Evolutionary conservation across 768 basidiomycete genomes (phyloP), one percentile per base, ranked within the genome.

Genomic region (Pisolithus tinctorius): DNA sequence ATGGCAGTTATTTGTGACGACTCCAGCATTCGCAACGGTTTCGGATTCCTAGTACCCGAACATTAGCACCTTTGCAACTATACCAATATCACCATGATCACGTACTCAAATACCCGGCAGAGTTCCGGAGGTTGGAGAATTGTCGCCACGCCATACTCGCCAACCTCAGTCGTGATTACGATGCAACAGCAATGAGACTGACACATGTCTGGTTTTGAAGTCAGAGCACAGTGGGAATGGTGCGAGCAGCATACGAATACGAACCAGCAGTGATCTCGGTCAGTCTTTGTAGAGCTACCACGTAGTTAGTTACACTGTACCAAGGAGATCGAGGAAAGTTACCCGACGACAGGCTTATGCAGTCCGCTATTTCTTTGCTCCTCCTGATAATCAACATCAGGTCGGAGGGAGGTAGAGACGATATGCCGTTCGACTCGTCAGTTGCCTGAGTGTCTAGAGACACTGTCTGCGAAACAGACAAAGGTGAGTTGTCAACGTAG

Each of bases 301-400:
- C 3, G 55, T 20, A 31, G 29, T 56, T 14, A 52, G 43, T 38
- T 48, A 27, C 20, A 34, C 16, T 48, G 41, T 52, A 23, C 52
- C 16, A 30, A 37, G 2, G 16, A 40, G 17, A 34, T 13, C 8
- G 30, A 56, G 34, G 14, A 14, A 38, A 26, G 63, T 36, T 56
- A 78, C 82, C 80, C 49, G 83, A 82, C 38, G 78, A 78, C 20
- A 86, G 65, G 55, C 85, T 84, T 39, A 86, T 84, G 62, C 86
- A 83, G 36, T 82, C 80, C 0, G 84, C 84, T 13, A 88, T 85
- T 49, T 84, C 81, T 62, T 84, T 83, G 58, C 82, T 85, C 80
- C 83, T 85, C 58, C 81, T 83, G 30, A 87, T 71, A 46, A 88
- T 85, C 0, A 83, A 80, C 23, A 80, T 80, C 11, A 86, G 68